Percentiles rank a stretch among this genome's conserved stretches.
phyloP scores from a whole-genome alignment of 1,284 basidiomycete genomes.

The Trametes pubescens region DNA sequence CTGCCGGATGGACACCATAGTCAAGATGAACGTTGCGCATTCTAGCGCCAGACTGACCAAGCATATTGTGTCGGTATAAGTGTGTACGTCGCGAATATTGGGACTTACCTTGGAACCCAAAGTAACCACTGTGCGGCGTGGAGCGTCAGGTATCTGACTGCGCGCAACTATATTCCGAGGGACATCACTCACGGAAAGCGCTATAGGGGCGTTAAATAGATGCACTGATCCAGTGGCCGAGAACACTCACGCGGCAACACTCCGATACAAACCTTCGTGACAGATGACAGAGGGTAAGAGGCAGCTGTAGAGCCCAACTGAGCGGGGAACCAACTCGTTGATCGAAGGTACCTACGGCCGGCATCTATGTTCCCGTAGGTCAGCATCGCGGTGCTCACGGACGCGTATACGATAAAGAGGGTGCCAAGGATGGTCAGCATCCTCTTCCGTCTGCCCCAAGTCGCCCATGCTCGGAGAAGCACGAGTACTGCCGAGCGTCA shows the following conservation, averaged over 20 bases:
- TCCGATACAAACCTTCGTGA: conserved; percentile 24
- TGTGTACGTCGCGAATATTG: not conserved
- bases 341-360: conserved; percentile 12
- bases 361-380: conserved; percentile 20
- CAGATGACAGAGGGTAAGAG: conserved; percentile 16
- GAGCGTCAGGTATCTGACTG: not conserved
- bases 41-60: conserved; percentile 26
- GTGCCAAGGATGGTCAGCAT: conserved; percentile 22
- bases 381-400: conserved; percentile 21
- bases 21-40: conserved; percentile 25
- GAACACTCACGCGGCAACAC: conserved; percentile 23
- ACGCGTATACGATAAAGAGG: conserved; percentile 24
- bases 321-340: not conserved
- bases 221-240: not conserved
- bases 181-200: conserved; percentile 18
- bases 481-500: conserved; percentile 27
- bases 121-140: conserved; percentile 15
- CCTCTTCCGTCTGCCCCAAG: conserved; percentile 25
- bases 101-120: conserved; percentile 18
- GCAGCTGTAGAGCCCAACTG: conserved; percentile 3
- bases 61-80: too few relatives aligned
- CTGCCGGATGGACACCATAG: conserved; percentile 27
- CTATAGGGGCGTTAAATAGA: not conserved
- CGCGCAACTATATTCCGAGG: not conserved
- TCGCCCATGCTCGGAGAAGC: conserved; percentile 32